Evolutionary conservation across 192 early-diverging fungal genomes (phyloP).

Genomic region (Lunasporangiospora selenospora): DNA sequence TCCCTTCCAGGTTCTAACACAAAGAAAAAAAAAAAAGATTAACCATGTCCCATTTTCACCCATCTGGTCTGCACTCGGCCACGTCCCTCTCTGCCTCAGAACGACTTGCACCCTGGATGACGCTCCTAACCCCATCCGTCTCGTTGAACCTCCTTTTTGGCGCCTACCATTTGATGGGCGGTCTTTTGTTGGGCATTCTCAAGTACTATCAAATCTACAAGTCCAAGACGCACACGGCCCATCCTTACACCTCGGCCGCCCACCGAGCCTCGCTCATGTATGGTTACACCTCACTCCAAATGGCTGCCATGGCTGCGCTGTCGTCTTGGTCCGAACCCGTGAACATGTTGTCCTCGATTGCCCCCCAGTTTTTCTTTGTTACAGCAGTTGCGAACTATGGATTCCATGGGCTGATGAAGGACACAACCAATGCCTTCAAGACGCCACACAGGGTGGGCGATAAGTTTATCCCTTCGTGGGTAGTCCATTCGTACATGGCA

Average conservation of each 20-base stretch:
- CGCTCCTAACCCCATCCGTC: conserved; percentile 27
- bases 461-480: conserved; percentile 9
- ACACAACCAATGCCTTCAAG: conserved; percentile 39
- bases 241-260: conserved; percentile 37
- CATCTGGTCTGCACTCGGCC: too few species aligned
- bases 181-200: conserved; percentile 27
- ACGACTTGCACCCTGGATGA: background rate
- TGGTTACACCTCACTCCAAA: conserved; percentile 30
- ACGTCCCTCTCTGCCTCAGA: conserved; percentile 4
- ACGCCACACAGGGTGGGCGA: conserved; percentile 19
- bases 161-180: conserved; percentile 29
- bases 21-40: too few species aligned
- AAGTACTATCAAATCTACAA: conserved; percentile 40
- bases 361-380: conserved; percentile 28
- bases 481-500: conserved; percentile 20
- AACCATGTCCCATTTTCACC: too few species aligned
- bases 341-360: conserved; percentile 11
- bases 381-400: conserved; percentile 21
- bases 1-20: too few species aligned
- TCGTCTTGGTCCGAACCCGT: conserved; percentile 15
- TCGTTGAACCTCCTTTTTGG: conserved; percentile 25
- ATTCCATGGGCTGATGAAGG: conserved; percentile 22
- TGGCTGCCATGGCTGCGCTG: conserved; percentile 13
- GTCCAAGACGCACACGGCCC: conserved; percentile 27
- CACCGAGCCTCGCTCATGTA: conserved; percentile 47